phyloP scores from a whole-genome alignment of 805 yeast species.

The Grigorovia yakushimaensis region DNA sequence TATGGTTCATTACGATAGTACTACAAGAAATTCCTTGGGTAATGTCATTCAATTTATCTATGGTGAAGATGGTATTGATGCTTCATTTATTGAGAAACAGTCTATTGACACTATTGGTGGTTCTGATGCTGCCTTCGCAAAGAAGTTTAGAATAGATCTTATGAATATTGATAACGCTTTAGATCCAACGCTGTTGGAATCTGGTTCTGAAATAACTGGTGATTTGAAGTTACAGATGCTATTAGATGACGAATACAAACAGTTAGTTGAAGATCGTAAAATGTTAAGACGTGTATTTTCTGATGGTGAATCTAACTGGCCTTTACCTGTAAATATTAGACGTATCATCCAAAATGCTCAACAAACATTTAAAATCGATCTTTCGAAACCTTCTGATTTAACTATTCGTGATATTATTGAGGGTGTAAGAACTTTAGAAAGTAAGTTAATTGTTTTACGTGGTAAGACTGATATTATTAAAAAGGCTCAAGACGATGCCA shows the following conservation, averaged over 20 bases:
- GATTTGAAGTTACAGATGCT: constrained; percentile 69
- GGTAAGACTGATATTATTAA: constrained; percentile 63
- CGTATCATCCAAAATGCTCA: constrained; percentile 96
- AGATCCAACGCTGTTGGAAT: constrained; percentile 84
- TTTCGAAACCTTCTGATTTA: constrained; percentile 81
- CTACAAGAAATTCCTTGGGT: constrained; percentile 89
- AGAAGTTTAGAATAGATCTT: constrained; percentile 77
- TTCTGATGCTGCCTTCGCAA: constrained; percentile 71
- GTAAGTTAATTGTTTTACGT: constrained; percentile 64
- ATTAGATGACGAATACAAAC: constrained; percentile 77
- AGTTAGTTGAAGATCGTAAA: constrained; percentile 64
- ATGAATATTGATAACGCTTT: constrained; percentile 68
- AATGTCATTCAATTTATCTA: constrained; percentile 97
- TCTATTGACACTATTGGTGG: constrained; percentile 94
- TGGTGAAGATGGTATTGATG: constrained; percentile 99
- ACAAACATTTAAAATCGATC: constrained; percentile 90
- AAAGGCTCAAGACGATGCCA: constrained; percentile 91
- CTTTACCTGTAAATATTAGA: constrained; percentile 92
- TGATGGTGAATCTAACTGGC: constrained; percentile 95
- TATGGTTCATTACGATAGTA: constrained; percentile 84
- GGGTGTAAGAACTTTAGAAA: constrained; percentile 61
- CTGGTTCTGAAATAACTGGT: constrained; percentile 97
- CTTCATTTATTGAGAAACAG: constrained; percentile 95
- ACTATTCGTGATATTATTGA: constrained; percentile 70
- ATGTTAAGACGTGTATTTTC: constrained; percentile 77